Conservation (phyloP, 163 green algal species). For the Coccomyxa subellipsoidea region DNA sequence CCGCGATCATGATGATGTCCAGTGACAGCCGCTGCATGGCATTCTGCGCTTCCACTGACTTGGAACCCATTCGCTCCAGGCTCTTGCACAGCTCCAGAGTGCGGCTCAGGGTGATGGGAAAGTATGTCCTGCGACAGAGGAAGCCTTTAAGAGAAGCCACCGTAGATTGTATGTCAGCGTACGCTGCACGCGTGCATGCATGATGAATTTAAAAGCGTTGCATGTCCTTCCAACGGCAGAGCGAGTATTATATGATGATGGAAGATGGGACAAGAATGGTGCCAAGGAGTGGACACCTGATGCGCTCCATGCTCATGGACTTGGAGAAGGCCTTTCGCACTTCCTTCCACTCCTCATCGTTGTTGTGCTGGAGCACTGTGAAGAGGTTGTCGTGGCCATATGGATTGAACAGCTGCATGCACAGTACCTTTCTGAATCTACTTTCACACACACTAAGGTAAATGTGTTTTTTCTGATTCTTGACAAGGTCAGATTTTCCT, state of each 20-base stretch:
- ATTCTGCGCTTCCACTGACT: not conserved
- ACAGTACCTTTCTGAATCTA: not conserved
- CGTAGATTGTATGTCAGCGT: no score
- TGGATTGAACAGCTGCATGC: conserved; percentile 7
- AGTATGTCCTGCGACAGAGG: not conserved
- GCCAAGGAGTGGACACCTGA: not conserved
- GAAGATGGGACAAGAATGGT: not conserved
- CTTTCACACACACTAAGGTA: no score
- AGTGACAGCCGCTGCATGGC: conserved; percentile 3
- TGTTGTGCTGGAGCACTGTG: not conserved
- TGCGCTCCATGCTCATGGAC: conserved; percentile 5
- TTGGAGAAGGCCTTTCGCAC: not conserved
- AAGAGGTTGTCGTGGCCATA: conserved; percentile 12
- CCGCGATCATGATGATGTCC: conserved; percentile 4
- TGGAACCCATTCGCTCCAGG: not conserved
- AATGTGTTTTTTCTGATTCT: no score
- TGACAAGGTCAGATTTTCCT: no score
- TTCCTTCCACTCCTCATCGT: conserved; percentile 8
- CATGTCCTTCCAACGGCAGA: no score
- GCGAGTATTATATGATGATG: no score
- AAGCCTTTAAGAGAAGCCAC: no score
- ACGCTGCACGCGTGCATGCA: no score
- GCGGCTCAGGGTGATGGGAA: not conserved
- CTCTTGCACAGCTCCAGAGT: conserved; percentile 2
- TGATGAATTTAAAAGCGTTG: no score